Evolutionary conservation across 805 yeast genomes (phyloP).

Genomic region (Candida andamanensis): DNA sequence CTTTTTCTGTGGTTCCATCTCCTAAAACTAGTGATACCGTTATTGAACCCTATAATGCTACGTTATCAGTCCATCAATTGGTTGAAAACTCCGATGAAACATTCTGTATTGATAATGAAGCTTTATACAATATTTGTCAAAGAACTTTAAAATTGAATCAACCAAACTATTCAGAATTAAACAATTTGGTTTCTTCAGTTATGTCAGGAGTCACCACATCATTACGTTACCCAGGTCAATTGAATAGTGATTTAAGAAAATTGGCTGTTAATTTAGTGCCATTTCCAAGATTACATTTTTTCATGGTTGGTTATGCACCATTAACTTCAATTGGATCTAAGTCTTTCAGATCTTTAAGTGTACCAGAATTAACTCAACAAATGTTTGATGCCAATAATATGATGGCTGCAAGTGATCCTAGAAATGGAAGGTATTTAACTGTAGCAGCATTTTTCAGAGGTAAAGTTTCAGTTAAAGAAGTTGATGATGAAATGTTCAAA

Average conservation of each 20-base stretch:
- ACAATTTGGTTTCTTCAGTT: constrained; percentile 78
- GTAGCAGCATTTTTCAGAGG: constrained; percentile 95
- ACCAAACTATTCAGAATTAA: constrained; percentile 76
- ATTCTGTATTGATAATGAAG: constrained; percentile 93
- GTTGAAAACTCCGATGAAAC: constrained; percentile 90
- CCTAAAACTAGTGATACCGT: constrained; percentile 91
- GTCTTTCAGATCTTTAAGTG: constrained; percentile 78
- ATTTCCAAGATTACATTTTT: constrained; percentile 91
- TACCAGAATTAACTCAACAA: constrained; percentile 90
- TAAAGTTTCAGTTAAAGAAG: constrained; percentile 86
- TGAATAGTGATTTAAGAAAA: constrained; percentile 87
- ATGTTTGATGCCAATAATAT: constrained; percentile 87
- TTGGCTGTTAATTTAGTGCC: constrained; percentile 93
- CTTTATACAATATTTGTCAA: constrained; percentile 84
- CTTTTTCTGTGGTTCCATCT: constrained; percentile 89
- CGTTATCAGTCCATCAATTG: constrained; percentile 84
- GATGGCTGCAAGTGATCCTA: constrained; percentile 95
- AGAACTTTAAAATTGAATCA: constrained; percentile 74
- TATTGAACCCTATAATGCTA: constrained; percentile 92
- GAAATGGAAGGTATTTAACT: constrained; percentile 85
- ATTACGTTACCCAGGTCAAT: constrained; percentile 90
- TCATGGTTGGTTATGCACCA: constrained; percentile 94
- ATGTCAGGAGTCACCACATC: constrained; percentile 96
- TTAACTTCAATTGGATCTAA: constrained; percentile 75
- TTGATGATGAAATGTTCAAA: constrained; percentile 86